A percentile compares a stretch with the other conserved stretches of the same genome.
Evolutionary conservation across 345 rosid species (phyloP).

Genomic region (Pugionium dolabratum): DNA sequence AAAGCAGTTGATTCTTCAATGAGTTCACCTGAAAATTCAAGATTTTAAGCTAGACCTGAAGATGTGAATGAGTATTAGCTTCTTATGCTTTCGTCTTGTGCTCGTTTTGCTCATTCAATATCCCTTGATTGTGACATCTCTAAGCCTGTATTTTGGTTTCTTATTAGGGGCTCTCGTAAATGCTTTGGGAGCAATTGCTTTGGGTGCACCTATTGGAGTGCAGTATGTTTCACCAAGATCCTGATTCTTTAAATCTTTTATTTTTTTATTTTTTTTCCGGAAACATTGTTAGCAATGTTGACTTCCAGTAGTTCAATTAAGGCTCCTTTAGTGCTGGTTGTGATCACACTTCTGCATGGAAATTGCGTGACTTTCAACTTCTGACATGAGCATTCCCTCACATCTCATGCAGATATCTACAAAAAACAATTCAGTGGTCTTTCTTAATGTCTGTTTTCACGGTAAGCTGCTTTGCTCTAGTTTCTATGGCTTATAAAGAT

Average conservation of each 20-base stretch:
- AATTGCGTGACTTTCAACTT: neutral
- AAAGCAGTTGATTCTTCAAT: neutral
- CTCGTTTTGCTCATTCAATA: neutral
- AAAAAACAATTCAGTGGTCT: constrained; percentile 68
- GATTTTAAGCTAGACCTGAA: neutral
- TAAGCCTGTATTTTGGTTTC: constrained; percentile 12
- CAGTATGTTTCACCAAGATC: constrained; percentile 51
- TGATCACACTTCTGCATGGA: constrained; percentile 11
- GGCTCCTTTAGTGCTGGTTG: neutral
- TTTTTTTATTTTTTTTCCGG: neutral
- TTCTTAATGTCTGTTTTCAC: constrained; percentile 80
- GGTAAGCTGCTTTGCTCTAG: constrained; percentile 43
- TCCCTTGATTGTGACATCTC: constrained; percentile 11
- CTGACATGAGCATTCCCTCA: constrained; percentile 16
- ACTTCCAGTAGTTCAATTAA: constrained; percentile 11
- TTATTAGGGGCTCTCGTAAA: constrained; percentile 67
- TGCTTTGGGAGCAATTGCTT: constrained; percentile 74
- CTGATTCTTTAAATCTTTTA: neutral
- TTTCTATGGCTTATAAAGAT: neutral
- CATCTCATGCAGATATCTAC: constrained; percentile 52
- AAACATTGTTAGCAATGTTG: constrained; percentile 6
- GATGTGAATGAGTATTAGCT: constrained; percentile 15
- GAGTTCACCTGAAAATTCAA: constrained; percentile 11
- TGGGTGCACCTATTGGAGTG: constrained; percentile 82
- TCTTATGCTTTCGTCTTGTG: neutral